Evolutionary conservation across 2,329 filamentous ascomycete genomes (phyloP), one percentile per base, ranked within the genome.

Genomic region (Phialocephala subalpina): DNA sequence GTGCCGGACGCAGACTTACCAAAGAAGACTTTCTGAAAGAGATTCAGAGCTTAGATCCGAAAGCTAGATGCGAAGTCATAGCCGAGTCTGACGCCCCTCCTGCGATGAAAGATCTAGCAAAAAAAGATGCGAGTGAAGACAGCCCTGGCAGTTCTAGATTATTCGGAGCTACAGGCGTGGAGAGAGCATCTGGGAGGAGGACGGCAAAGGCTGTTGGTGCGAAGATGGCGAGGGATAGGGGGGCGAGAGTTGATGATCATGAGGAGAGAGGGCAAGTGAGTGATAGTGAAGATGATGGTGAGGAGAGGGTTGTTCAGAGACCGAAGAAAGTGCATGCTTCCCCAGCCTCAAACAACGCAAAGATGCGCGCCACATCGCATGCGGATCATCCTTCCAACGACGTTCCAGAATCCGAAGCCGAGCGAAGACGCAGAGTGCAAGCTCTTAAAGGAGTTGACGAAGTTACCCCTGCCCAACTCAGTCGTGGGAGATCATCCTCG

Each of bases 1-100:
- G 89, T 38, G 86, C 89, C n/a, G 91, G 91, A 6, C 83, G 85
- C 67, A 87, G 92, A 57, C 90, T 96, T 87, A 94, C 86, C 68
- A 94, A 94, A 79, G 87, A 90, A 4, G 91, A 94, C 74, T 95
- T 96, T 75, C 88, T 96, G 67, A 82, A 85, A 56, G 88, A 93
- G 75, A 89, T 96, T 74, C 87, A 89, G 69, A 86, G 88, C 69
- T 83, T 95, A 66, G 91, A 95, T 75, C 86, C 87, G 27, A 87
- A 87, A 73, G 87, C 89, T 42, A 80, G 76, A 47, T 67, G 62
- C 27, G 73, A 76, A 45, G 58, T 77, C n/a, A 65, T 77, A 3
- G 66, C 72, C 40, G 61, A 66, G 38, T 72, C 66, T 40, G 70
- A 77, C 64, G 75, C 73, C 18, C 64, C 74, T 0, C 63, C 60